Percentiles rank a stretch among this genome's conserved stretches.
Conservation (phyloP, 345 rosid genomes). For the Eucalyptus shirleyi region DNA sequence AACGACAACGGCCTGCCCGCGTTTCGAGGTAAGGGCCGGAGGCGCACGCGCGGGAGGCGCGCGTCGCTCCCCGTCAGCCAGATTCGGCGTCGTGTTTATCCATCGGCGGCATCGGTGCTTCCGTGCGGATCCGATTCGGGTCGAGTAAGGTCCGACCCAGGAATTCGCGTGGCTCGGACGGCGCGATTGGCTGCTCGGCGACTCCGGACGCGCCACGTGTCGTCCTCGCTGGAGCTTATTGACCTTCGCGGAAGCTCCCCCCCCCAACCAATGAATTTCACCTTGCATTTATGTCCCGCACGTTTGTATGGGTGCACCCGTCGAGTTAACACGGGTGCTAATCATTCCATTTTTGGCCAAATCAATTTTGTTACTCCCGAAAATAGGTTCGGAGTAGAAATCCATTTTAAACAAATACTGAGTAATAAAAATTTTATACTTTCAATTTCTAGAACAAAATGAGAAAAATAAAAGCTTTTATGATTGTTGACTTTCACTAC, state of each 20-base stretch:
- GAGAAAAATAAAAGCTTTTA: too few species aligned
- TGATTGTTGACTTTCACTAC: rapidly evolving
- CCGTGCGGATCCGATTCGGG: not conserved
- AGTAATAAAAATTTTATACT: too few species aligned
- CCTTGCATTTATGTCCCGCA: not conserved
- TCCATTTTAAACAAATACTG: too few species aligned
- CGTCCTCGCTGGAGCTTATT: not conserved
- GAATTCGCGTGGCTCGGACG: not conserved
- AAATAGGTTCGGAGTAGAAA: too few species aligned
- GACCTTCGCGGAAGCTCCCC: too few species aligned
- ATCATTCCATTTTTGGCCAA: too few species aligned
- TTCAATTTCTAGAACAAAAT: too few species aligned
- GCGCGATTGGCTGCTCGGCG: not conserved
- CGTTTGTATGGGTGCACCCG: too few species aligned
- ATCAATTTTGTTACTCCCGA: too few species aligned
- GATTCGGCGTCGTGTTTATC: not conserved
- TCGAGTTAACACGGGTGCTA: too few species aligned
- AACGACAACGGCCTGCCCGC: not conserved
- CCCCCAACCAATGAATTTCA: not conserved
- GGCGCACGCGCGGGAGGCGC: not conserved
- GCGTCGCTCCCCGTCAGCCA: not conserved
- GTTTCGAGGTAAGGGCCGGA: not conserved
- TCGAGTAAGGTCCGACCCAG: not conserved
- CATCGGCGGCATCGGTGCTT: not conserved
- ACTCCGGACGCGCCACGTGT: not conserved